phyloP scores from a whole-genome alignment of 1,284 basidiomycete species.

The Pyrrhoderma lamaoense region DNA sequence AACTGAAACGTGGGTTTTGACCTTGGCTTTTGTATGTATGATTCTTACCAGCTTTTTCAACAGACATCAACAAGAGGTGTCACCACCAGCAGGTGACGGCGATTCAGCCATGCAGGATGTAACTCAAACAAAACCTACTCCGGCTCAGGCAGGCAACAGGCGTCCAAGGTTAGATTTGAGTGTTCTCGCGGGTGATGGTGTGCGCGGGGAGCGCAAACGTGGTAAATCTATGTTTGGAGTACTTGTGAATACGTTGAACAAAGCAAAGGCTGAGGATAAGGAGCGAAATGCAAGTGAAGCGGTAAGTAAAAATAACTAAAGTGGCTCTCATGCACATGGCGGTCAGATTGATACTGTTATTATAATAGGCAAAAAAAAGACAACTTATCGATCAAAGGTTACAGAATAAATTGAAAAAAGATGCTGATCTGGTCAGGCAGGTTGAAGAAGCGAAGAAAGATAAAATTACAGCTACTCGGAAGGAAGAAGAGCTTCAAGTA shows the following conservation, averaged over 20 bases:
- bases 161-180: slow-evolving; percentile 65
- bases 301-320: slow-evolving; percentile 39
- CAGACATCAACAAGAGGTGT: slow-evolving; percentile 27
- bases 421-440: slow-evolving; percentile 73
- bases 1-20: slow-evolving; percentile 45
- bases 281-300: slow-evolving; percentile 72
- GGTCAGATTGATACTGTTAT: slow-evolving; percentile 1
- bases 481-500: slow-evolving; percentile 71
- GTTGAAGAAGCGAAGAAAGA: slow-evolving; percentile 78
- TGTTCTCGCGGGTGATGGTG: slow-evolving; percentile 28
- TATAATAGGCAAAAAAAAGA: slow-evolving; percentile 65
- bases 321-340: not conserved
- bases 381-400: slow-evolving; percentile 72
- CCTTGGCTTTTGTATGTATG: no score
- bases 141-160: slow-evolving; percentile 38
- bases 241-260: slow-evolving; percentile 70
- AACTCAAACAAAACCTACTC: slow-evolving; percentile 17
- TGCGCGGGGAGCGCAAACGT: slow-evolving; percentile 55
- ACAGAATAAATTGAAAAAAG: slow-evolving; percentile 71
- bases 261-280: slow-evolving; percentile 76
- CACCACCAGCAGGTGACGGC: slow-evolving; percentile 27
- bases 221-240: slow-evolving; percentile 81
- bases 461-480: slow-evolving; percentile 62
- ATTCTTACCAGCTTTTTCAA: slow-evolving; percentile 1
- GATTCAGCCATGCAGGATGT: slow-evolving; percentile 14